Base-by-base conservation (phyloP, 129 eudicot species). In the Helianthus annuus region DNA sequence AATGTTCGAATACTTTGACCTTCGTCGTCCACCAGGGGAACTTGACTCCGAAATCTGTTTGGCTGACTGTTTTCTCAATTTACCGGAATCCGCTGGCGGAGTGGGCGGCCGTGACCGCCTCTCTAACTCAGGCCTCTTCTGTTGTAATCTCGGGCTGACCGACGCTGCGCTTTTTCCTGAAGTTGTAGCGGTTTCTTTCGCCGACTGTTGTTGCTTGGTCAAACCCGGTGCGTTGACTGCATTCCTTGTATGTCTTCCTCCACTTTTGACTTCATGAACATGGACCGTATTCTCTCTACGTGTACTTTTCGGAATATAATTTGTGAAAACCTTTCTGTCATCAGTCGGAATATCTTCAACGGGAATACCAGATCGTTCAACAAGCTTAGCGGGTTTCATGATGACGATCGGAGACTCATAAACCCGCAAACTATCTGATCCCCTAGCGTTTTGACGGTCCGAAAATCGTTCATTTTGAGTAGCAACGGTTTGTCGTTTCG, bases 1-100 rank as follows among this genome's bases (percentile, higher is more conserved):
- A 46, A 63, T 4, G 62, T 44, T 76, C 62, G 78, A 67, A 66
- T 81, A 53, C 78, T 83, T 94, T 19, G 85, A 76, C 70, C 93
- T 72, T 17, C 89, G 84, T 81, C 91, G 83, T 55, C 97, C 98
- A 53, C 97, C 93, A 4, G 98, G 96, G 27, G 98, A 94, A 76
- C 67, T 87, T 7, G 86, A 79, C 74, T 90, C 98, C n/a, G 70
- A 10, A 60, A 73, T 83, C 81, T 82, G 91, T 73, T 76, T 82
- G 71, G 73, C 67, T 24, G 83, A 40, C 67, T 80, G 90, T 73
- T 79, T 89, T 77, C 80, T 82, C 55, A 73, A 22, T 68, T 79
- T 93, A 79, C 72, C 79, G 15, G 86, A 78, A 82, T 89, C 92
- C 32, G 79, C 54, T 36, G 93, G 90, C 42, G 94, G 83, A 32